Evolutionary conservation across 2,329 filamentous ascomycete species (phyloP), one percentile per base, ranked within the genome.

Genomic region (Ophiocordyceps camponoti-saundersi): DNA sequence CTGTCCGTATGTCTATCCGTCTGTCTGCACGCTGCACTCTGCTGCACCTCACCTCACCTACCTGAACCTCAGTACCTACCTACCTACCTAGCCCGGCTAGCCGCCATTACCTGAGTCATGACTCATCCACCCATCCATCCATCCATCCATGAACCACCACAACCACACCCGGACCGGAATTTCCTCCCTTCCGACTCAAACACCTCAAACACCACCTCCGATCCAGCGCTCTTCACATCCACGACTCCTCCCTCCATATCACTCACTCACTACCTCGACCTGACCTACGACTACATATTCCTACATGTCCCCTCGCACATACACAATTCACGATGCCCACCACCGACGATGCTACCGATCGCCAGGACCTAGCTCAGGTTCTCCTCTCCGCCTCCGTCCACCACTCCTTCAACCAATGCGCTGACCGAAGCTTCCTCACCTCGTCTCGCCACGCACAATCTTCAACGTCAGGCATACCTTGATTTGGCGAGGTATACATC

Each of bases 401-500:
- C 16, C 11, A n/a, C 23, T 32, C 26, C 4, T 7, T n/a, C 2
- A 34, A 21, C 6, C 16, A 5, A 22, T 6, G 23, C 26, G n/a
- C 11, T 15, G 36, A 22, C 16, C 22, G 8, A 21, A 16, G 15
- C 20, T 5, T 16, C 23, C 3, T 16, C 39, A 12, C 10, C 20
- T 4, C n/a, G 2, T 10, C n/a, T 18, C 36, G 16, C 16, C 10
- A 18, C 16, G 18, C 7, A 39, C 36, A 18, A 16, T 11, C 15
- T 36, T 1, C n/a, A 16, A 18, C 13, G 5, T 39, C 20, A 53
- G 51, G 48, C 52, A 15, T 52, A 53, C 45, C 51, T 48, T 23
- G 52, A 55, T 8, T 41, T 55, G 11, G 48, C 48, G 6, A 53
- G 51, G 53, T 55, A 52, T 32, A 36, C 11, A 23, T 8, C n/a